Base-by-base conservation (phyloP, 345 rosid species). In the Acer campestre region DNA sequence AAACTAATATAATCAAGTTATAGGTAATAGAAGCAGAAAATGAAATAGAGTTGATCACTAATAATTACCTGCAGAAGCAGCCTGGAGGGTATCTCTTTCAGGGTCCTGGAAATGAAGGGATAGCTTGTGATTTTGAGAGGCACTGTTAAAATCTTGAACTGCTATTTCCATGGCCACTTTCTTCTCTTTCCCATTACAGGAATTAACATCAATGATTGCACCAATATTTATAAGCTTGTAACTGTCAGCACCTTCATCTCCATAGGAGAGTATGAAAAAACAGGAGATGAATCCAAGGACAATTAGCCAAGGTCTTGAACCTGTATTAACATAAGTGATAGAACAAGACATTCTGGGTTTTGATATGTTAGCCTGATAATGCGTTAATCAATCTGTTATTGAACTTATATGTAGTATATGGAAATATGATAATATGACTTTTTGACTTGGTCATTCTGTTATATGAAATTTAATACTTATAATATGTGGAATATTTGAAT, bases 111-210 rank as follows among this genome's bases (percentile, higher is more conserved):
- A 77, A 63, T 76, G 75, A 46, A 86, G 85, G 44, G 85, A 80
- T 2, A 86, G 70, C 22, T 77, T 81, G 71, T 67, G 79, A 75
- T 76, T 22, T 65, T 74, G 48, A 1, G 79, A 77, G 2, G 0
- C 11, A 5, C 6, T 62, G 71, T 81, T 85, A 83, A 73, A 82
- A 56, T 79, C 75, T 27, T n/a, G 74, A 67, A 80, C 85, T 13
- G 91, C 87, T 11, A 85, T 73, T 77, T 84, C 84, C 77, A 90
- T 71, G 1, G 90, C 91, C 1, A 74, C 75, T 77, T 71, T 83
- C 80, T 78, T 77, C 77, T 87, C 89, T 71, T 75, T 84, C 40
- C 85, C 85, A 14, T 42, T 79, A 18, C 84, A 80, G 2, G 88
- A 79, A 71, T 70, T 73, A 7, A 38, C 49, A 67, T 88, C 83